Percentiles rank a stretch among this genome's conserved stretches.
Conservation (phyloP, 2,329 filamentous ascomycete species). For the Clathrospora elynae region DNA sequence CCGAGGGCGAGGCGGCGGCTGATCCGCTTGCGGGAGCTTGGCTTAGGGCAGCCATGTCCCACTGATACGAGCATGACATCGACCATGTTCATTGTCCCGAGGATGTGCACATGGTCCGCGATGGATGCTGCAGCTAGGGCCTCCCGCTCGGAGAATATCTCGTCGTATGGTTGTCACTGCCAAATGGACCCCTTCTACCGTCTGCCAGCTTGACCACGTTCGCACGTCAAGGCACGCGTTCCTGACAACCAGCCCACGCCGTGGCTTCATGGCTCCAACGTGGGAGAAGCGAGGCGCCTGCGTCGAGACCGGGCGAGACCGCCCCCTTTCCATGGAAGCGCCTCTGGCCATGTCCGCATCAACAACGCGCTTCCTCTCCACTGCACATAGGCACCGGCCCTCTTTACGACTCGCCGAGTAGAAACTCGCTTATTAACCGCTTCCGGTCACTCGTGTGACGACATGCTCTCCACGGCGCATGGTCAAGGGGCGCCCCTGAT, state of each 20-base stretch:
- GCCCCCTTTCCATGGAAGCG: slow-evolving; percentile 29
- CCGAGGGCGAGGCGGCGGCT: slow-evolving; percentile 30
- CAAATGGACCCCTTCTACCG: neutral
- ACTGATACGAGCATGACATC: slow-evolving; percentile 14
- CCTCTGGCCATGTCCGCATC: slow-evolving; percentile 24
- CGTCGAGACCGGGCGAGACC: slow-evolving; percentile 24
- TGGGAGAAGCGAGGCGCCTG: slow-evolving; percentile 19
- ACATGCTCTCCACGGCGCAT: slow-evolving; percentile 32
- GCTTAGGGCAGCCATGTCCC: slow-evolving; percentile 18
- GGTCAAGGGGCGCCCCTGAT: slow-evolving; percentile 40
- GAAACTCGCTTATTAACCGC: slow-evolving; percentile 23
- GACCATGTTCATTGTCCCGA: slow-evolving; percentile 23
- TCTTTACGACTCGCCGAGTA: slow-evolving; percentile 32
- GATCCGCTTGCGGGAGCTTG: slow-evolving; percentile 35
- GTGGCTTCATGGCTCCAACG: slow-evolving; percentile 15
- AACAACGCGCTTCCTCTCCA: slow-evolving; percentile 21
- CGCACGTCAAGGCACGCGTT: slow-evolving; percentile 2
- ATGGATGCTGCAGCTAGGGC: slow-evolving; percentile 22
- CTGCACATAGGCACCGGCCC: slow-evolving; percentile 16
- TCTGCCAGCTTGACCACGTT: slow-evolving; percentile 8
- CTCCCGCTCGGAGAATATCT: slow-evolving; percentile 24
- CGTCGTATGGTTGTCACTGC: slow-evolving; percentile 2
- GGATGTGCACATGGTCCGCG: slow-evolving; percentile 23
- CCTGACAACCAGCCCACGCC: slow-evolving; percentile 4
- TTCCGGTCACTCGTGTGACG: slow-evolving; percentile 35